Conservation (phyloP, 2,329 filamentous ascomycete genomes). For the Fusarium chuoi region DNA sequence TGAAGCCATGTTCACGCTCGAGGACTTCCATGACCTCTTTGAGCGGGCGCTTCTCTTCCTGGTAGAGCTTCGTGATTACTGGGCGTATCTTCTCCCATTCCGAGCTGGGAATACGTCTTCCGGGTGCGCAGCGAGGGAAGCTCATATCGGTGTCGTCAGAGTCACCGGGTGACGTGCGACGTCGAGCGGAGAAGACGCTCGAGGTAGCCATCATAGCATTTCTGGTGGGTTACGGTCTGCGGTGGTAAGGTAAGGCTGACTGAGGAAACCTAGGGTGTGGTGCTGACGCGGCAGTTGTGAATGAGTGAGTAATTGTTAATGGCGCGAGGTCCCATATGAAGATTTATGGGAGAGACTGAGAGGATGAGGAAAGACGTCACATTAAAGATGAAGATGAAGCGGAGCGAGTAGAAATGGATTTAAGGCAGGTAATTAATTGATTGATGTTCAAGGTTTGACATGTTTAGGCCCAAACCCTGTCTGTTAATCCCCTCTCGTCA, state of each 20-base stretch:
- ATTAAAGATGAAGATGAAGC: neutral
- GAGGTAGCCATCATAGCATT: conserved; percentile 38
- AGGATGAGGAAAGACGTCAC: conserved; percentile 6
- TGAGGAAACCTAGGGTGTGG: neutral
- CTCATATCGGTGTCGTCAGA: conserved; percentile 46
- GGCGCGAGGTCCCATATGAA: neutral
- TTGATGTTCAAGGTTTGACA: neutral
- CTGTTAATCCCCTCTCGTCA: conserved; percentile 1
- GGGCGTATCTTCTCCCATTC: conserved; percentile 50
- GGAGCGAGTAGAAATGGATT: conserved; percentile 1
- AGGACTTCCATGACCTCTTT: conserved; percentile 55
- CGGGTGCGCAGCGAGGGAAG: conserved; percentile 37
- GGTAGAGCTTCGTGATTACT: conserved; percentile 52
- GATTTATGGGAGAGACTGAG: neutral
- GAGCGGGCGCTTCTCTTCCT: conserved; percentile 54
- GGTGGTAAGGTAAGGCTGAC: neutral
- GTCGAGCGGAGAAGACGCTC: conserved; percentile 36
- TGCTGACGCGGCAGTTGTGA: conserved; percentile 3
- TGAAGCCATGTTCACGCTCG: conserved; percentile 51
- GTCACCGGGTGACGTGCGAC: conserved; percentile 41
- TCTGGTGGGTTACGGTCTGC: neutral
- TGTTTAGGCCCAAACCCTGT: conserved; percentile 7
- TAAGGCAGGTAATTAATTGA: neutral
- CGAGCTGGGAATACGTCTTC: conserved; percentile 48
- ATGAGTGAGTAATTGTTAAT: neutral